Evolutionary conservation across 176 grass and related monocot genomes (phyloP), one percentile per base, ranked within the genome.

Genomic region (Musa itinerans): DNA sequence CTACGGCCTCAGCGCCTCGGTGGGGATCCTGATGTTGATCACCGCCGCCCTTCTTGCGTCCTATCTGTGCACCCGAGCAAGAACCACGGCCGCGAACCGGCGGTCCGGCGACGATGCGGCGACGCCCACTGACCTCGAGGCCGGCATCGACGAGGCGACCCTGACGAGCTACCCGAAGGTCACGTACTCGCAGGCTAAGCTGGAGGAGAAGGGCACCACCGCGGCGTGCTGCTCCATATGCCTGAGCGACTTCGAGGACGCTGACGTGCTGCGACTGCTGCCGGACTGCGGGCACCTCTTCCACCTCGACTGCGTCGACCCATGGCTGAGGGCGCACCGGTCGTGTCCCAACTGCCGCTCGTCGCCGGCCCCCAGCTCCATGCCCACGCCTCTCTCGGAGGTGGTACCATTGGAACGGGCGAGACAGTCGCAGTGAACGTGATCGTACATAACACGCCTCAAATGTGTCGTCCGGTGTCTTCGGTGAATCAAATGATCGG

Each of bases 281-380:
- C 76, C 85, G 19, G 74, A 52, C 1, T 90, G 88, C 78, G 13
- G 55, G 2, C 88, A 90, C 68, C 48, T 70, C 65, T 90, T 87
- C 79, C 88, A 90, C 72, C 71, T 50, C 13, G 9, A 16, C 22
- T 90, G 88, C 82, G 24, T 87, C 52, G 88, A 82, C 76, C 72
- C 52, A 22, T 90, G 88, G 88, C 82, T 90, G 61, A 70, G 63
- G 29, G 56, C 16, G 21, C 82, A 77, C 8, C 62, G 68, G 15
- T 82, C 85, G 1, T 87, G 88, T 73, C 88, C 88, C 8, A 62
- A 82, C 7, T 90, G 88, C 84, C 82, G 88, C 1, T 17, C 61
- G 22, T 50, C 81, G 68, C 80, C 74, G 20, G 19, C 59, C 21
- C 64, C 64, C 23, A 67, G 64, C 20, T 22, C 64, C 20, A 4